These are phyloP conservation scores for Aphanomyces cochlioides DNA, from an alignment of 352 stramenopile species.

Conservation along the genomic window DNA sequence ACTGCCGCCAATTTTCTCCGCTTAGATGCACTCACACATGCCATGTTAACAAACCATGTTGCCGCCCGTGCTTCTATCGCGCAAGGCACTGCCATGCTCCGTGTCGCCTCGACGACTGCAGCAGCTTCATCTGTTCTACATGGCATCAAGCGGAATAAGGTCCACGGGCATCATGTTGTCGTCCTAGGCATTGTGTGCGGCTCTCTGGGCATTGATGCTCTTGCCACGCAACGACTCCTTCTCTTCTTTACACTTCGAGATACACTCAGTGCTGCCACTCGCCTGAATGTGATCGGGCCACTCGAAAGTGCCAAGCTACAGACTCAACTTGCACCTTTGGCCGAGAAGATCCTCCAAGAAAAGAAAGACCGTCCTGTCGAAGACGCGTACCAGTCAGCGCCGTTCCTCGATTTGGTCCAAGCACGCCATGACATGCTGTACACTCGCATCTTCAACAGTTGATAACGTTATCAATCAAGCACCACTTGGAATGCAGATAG, in stretches of 20 bases:
- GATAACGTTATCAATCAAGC: conserved; percentile 3
- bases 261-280: conserved; percentile 67
- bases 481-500: not conserved
- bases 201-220: conserved; percentile 43
- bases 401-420: conserved; percentile 75
- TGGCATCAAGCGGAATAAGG: conserved; percentile 33
- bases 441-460: conserved; percentile 86
- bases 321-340: conserved; percentile 45
- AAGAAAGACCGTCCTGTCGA: conserved; percentile 63
- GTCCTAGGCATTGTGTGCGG: conserved; percentile 66
- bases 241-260: conserved; percentile 75
- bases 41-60: conserved; percentile 76
- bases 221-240: conserved; percentile 66
- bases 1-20: conserved; percentile 43
- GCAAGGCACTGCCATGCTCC: conserved; percentile 61
- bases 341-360: conserved; percentile 55
- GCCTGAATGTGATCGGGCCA: conserved; percentile 73
- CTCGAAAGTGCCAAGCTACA: conserved; percentile 67
- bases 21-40: conserved; percentile 49
- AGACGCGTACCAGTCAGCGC: conserved; percentile 72
- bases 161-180: conserved; percentile 58
- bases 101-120: conserved; percentile 55
- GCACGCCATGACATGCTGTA: conserved; percentile 85
- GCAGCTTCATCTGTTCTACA: conserved; percentile 3
- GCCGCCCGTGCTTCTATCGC: conserved; percentile 70